Evolutionary conservation across 495 filamentous ascomycete species (phyloP).

Genomic region (Neurospora sp.): DNA sequence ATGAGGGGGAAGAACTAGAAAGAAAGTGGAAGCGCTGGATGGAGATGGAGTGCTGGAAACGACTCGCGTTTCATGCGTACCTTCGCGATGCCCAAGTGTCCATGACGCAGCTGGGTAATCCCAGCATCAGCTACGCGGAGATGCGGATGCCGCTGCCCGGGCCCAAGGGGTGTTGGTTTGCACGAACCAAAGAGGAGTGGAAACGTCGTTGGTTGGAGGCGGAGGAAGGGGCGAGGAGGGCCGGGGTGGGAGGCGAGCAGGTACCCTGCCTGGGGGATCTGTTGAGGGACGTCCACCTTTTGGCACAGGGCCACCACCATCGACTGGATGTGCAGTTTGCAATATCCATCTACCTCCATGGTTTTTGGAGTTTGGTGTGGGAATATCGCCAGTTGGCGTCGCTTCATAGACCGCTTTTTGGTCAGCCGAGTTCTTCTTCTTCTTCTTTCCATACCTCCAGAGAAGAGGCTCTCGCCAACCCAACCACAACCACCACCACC

Average conservation of each 20-base stretch:
- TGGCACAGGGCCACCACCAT: conserved; percentile 25
- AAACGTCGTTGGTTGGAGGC: conserved; percentile 37
- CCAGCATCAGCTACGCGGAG: conserved; percentile 55
- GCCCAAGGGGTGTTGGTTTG: conserved; percentile 45
- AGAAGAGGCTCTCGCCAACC: neutral
- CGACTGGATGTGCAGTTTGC: conserved; percentile 42
- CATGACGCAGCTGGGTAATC: conserved; percentile 45
- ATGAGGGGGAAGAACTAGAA: conserved; percentile 39
- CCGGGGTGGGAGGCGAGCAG: conserved; percentile 8
- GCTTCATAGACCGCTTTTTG: conserved; percentile 19
- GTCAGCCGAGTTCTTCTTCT: neutral
- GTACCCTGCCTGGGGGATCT: conserved; percentile 41
- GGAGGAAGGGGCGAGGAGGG: neutral
- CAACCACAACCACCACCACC: neutral
- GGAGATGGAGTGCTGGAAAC: conserved; percentile 45
- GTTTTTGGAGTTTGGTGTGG: conserved; percentile 47
- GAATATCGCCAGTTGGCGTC: conserved; percentile 50
- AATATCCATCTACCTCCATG: conserved; percentile 44
- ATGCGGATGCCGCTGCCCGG: conserved; percentile 49
- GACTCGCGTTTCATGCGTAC: conserved; percentile 48
- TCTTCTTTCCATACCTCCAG: neutral
- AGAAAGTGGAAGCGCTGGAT: conserved; percentile 51
- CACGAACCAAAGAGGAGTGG: conserved; percentile 45
- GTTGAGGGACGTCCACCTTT: conserved; percentile 40
- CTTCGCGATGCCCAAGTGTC: conserved; percentile 49